Conservation (phyloP, 257 asterid species). For the Cynanchum wilfordii region DNA sequence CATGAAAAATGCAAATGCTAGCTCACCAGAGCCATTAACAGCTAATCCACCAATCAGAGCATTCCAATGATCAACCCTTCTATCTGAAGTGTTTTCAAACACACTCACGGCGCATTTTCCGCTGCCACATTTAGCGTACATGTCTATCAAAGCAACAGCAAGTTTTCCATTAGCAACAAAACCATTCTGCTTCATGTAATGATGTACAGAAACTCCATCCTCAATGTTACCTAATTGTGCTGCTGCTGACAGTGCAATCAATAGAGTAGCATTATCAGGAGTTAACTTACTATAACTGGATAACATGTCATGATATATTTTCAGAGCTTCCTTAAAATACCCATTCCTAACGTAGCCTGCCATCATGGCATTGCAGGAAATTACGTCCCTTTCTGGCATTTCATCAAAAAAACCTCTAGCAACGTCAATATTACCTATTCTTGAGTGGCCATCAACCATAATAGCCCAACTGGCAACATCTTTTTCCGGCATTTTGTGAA, state of each 20-base stretch:
- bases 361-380: conserved; percentile 90
- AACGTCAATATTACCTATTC: conserved; percentile 42
- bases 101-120: conserved; percentile 50
- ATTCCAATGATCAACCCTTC: conserved; percentile 67
- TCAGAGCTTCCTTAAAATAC: conserved; percentile 47
- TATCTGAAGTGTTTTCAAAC: conserved; percentile 45
- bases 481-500: conserved; percentile 52
- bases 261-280: conserved; percentile 59
- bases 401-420: conserved; percentile 63
- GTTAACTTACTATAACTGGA: conserved; percentile 24
- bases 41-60: conserved; percentile 90
- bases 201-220: conserved; percentile 53
- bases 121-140: conserved; percentile 87
- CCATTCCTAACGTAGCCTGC: conserved; percentile 67
- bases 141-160: conserved; percentile 68
- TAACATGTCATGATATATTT: conserved; percentile 59
- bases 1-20: conserved; percentile 67
- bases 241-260: conserved; percentile 67
- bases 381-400: conserved; percentile 71
- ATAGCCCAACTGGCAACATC: conserved; percentile 77
- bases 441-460: conserved; percentile 75
- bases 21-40: conserved; percentile 61
- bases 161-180: conserved; percentile 47
- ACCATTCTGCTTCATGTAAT: conserved; percentile 39
- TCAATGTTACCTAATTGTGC: conserved; percentile 57